Base-by-base conservation (phyloP, 139 green algal species). In the Chlamydomonas sp. region DNA sequence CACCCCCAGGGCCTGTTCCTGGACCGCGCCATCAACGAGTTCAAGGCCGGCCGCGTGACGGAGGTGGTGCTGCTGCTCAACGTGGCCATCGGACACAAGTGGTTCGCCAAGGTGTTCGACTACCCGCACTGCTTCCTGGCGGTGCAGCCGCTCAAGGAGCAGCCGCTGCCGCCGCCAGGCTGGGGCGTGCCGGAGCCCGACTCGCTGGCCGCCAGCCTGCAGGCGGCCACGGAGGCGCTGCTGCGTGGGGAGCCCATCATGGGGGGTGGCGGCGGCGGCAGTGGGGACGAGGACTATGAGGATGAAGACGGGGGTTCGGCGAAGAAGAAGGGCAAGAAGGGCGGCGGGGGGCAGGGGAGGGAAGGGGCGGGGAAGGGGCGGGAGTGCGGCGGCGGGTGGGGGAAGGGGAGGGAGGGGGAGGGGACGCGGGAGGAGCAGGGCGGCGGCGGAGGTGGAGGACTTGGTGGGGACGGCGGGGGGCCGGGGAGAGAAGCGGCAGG, bases 31-130 rank as follows among this genome's bases (percentile, higher is more conserved):
- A 69, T 83, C 57, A 77, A 78, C 63, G 84, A 88, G 75, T 71
- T 57, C 64, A 67, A 63, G 63, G 64, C 84, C 9, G 84, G 84
- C 49, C 84, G 84, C 18, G 84, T 77, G 17, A 78, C 4, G 31
- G 63, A 88, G 75, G 84, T 88, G 63, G 75, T 88, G 49, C 75
- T 88, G 63, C 63, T 88, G 84, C 84, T 88, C 20, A 82, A 83
- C 15, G 84, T 77, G 63, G 75, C 63, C n/a, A 75, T 83, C 6
- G 84, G 84, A 1, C 73, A 82, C 6, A 77, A 77, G 66, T 88
- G 84, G 84, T 88, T 88, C 17, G 7, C 3, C 75, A 77, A 88
- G 84, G 84, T 83, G 17, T 83, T 83, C 63, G 84, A 83, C 10
- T 78, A 63, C 10, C 75, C 84, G 63, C 84, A 88, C 84, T 88